phyloP scores from a whole-genome alignment of 495 filamentous ascomycete genomes.

The Penicillium tannophilum region DNA sequence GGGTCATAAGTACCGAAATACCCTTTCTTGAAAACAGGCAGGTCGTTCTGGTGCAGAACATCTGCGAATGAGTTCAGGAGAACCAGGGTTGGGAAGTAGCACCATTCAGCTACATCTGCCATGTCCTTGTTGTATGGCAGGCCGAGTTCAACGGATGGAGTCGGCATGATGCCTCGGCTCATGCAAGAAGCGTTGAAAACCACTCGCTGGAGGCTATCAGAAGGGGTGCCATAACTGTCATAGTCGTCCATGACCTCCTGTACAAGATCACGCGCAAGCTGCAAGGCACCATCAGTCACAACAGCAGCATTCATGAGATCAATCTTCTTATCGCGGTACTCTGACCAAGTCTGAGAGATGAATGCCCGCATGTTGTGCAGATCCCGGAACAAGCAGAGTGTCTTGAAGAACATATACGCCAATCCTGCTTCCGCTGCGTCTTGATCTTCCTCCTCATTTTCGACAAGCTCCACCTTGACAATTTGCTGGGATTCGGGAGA shows the following conservation, averaged over 20 bases:
- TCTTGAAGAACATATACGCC: conserved; percentile 27
- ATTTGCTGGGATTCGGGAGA: conserved; percentile 23
- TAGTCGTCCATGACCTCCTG: conserved; percentile 25
- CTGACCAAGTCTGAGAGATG: conserved; percentile 32
- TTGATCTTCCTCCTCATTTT: conserved; percentile 22
- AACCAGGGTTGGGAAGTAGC: conserved; percentile 27
- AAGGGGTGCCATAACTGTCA: conserved; percentile 11
- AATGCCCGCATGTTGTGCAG: conserved; percentile 30
- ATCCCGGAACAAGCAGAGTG: conserved; percentile 31
- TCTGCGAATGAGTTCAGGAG: conserved; percentile 30
- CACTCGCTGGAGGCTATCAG: conserved; percentile 22
- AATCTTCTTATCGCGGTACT: conserved; percentile 34
- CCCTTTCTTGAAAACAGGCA: conserved; percentile 34
- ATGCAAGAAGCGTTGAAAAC: conserved; percentile 20
- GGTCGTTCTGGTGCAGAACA: conserved; percentile 27
- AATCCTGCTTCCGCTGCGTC: conserved; percentile 21
- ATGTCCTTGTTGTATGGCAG: conserved; percentile 36
- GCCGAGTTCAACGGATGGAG: conserved; percentile 26
- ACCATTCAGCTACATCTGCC: conserved; percentile 33
- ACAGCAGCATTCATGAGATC: conserved; percentile 36
- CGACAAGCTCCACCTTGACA: conserved; percentile 26
- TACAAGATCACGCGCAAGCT: conserved; percentile 28
- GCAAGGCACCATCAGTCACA: conserved; percentile 35
- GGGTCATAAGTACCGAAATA: conserved; percentile 34
- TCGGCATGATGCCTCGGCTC: conserved; percentile 16